Base-by-base conservation (phyloP, 768 basidiomycete species). In the Boletus tylopilopsis region DNA sequence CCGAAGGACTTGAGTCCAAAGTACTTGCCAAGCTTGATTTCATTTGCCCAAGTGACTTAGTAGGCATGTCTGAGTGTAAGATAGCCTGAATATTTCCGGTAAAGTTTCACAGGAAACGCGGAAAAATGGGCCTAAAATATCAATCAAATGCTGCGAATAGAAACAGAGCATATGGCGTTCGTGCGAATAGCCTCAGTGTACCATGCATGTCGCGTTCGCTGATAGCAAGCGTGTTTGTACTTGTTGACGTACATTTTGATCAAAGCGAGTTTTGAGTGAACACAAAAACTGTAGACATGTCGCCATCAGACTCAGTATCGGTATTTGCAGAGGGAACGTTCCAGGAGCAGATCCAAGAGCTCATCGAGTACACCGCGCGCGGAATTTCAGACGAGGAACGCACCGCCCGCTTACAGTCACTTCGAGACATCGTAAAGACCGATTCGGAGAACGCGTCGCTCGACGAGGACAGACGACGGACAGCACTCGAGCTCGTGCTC, bases 301-400 rank as follows among this genome's bases (percentile, higher is more conserved):
- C 81, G 49, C 68, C 65, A 56, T 74, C 85, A 58, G 90, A 91
- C 71, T 87, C 88, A 34, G 75, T 92, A 49, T 83, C 90, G 51
- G 81, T 92, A 56, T 92, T 90, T 63, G 83, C 87, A 18, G 90
- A 94, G 70, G 90, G 90, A 43, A 91, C 90, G 2, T 92, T 88
- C 59, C 84, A 87, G 65, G 90, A 94, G 25, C 66, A 94, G 87
- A 79, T 90, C 62, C 78, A 80, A 62, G 90, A 93, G 62, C 73
- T 93, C 32, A 79, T 90, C 39, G 78, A 80, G 62, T 94, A 90
- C 66, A 71, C 90, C 56, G 77, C 82, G 27, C 77, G 83, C 59
- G 74, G 76, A 57, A 75, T 72, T 58, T 68, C 85, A 47, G 90
- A 92, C 38, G 86, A 86, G 47, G 83, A 85, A 53, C 82, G 82